Evolutionary conservation across 345 rosid species (phyloP).

Genomic region (Iberis pinnata): DNA sequence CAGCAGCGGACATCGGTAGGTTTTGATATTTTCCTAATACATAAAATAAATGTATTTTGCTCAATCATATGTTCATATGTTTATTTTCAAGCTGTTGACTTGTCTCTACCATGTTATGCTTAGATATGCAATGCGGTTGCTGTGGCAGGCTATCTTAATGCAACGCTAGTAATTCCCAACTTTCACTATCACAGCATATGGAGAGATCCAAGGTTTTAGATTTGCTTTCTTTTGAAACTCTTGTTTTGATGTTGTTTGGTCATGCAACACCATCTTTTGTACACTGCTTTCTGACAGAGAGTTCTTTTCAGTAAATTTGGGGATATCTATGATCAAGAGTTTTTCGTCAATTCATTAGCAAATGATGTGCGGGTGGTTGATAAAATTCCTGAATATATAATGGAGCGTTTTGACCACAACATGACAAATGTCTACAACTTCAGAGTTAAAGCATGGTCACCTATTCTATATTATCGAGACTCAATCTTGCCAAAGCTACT

Average conservation of each 20-base stretch:
- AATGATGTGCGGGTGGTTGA: slow-evolving; percentile 82
- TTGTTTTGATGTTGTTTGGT: slow-evolving; percentile 1
- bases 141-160: slow-evolving; percentile 98
- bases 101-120: slow-evolving; percentile 30
- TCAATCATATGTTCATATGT: slow-evolving; percentile 13
- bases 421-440: slow-evolving; percentile 93
- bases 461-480: slow-evolving; percentile 77
- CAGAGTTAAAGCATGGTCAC: slow-evolving; percentile 96
- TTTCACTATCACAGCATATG: slow-evolving; percentile 97
- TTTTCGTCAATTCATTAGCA: slow-evolving; percentile 54
- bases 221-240: slow-evolving; percentile 8
- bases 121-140: slow-evolving; percentile 99
- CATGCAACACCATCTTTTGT: slow-evolving; percentile 6
- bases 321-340: slow-evolving; percentile 87
- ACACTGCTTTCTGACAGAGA: slow-evolving; percentile 17
- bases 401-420: slow-evolving; percentile 93
- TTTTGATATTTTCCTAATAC: slow-evolving; percentile 28
- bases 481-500: slow-evolving; percentile 77
- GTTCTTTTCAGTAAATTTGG: slow-evolving; percentile 58
- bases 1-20: slow-evolving; percentile 99
- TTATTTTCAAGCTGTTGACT: slow-evolving; percentile 23
- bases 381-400: slow-evolving; percentile 75
- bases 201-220: slow-evolving; percentile 85
- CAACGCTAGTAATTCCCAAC: slow-evolving; percentile 85
- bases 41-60: not conserved